phyloP scores from a whole-genome alignment of 208 protist genomes.

The Leishmania major region DNA sequence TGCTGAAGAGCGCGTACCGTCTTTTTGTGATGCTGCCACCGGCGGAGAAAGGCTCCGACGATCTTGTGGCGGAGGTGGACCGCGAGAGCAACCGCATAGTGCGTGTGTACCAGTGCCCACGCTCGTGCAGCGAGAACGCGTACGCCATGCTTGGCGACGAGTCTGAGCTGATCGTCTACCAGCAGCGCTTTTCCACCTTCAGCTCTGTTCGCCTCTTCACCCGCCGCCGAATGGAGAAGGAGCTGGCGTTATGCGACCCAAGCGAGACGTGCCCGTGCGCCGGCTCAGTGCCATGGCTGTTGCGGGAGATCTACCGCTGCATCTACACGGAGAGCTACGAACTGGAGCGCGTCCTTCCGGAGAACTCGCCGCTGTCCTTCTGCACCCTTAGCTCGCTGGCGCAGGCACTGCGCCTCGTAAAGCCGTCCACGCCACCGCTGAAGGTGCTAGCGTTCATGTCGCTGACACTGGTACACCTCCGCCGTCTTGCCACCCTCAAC shows the following conservation, averaged over 20 bases:
- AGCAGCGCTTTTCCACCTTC: conserved; percentile 81
- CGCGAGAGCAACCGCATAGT: conserved; percentile 55
- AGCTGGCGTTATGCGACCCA: conserved; percentile 44
- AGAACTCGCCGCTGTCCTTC: conserved; percentile 50
- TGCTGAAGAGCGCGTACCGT: conserved; percentile 69
- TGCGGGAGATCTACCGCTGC: conserved; percentile 56
- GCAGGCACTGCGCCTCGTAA: conserved; percentile 37
- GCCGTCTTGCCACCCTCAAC: conserved; percentile 48
- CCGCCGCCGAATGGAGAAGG: conserved; percentile 35
- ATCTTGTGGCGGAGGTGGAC: conserved; percentile 67
- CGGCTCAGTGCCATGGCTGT: conserved; percentile 63
- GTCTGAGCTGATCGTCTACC: conserved; percentile 72
- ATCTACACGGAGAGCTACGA: conserved; percentile 72
- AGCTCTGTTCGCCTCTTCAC: conserved; percentile 53
- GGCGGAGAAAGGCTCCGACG: conserved; percentile 54
- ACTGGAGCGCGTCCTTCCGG: conserved; percentile 59
- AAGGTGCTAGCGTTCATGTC: conserved; percentile 69
- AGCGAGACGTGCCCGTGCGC: conserved; percentile 14
- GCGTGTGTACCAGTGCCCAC: conserved; percentile 77
- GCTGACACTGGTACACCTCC: conserved; percentile 63
- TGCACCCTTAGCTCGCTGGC: conserved; percentile 49
- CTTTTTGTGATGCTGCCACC: conserved; percentile 65
- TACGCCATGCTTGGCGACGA: conserved; percentile 80
- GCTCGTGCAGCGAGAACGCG: conserved; percentile 54
- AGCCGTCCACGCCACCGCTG: conserved; percentile 34